phyloP scores from a whole-genome alignment of 495 filamentous ascomycete species.

The Lasiosphaeris hirsuta region DNA sequence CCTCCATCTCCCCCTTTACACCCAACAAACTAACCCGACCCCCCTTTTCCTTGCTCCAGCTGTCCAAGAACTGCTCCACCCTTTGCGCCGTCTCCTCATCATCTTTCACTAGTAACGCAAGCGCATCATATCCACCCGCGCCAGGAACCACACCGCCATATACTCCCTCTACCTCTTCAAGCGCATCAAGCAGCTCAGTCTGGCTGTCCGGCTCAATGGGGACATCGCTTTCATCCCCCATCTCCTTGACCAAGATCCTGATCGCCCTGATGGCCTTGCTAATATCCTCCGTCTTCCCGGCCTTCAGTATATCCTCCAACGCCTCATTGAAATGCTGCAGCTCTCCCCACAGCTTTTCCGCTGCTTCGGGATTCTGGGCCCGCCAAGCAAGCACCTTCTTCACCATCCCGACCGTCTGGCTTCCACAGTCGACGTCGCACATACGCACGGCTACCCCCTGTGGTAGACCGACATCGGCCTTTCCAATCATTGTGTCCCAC shows the following conservation, averaged over 20 bases:
- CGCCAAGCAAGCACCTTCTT: conserved; percentile 85
- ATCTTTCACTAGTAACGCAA: conserved; percentile 76
- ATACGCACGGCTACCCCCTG: conserved; percentile 76
- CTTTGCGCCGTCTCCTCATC: conserved; percentile 61
- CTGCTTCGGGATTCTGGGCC: conserved; percentile 60
- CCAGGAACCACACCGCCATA: conserved; percentile 91
- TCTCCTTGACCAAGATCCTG: conserved; percentile 60
- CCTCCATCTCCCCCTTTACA: conserved; percentile 85
- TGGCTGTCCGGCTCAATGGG: conserved; percentile 88
- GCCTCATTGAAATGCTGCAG: conserved; percentile 72
- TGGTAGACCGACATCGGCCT: conserved; percentile 67
- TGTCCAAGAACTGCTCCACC: conserved; percentile 58
- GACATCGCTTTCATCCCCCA: conserved; percentile 72
- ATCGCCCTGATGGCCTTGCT: conserved; percentile 36
- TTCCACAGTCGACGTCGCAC: conserved; percentile 94
- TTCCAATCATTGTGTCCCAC: conserved; percentile 77
- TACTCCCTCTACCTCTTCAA: conserved; percentile 70
- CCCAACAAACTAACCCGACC: conserved; percentile 72
- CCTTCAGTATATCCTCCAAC: conserved; percentile 59
- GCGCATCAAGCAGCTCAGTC: conserved; percentile 75
- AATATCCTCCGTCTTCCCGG: conserved; percentile 38
- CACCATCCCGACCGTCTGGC: conserved; percentile 92
- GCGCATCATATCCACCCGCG: conserved; percentile 90
- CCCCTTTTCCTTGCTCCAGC: conserved; percentile 65
- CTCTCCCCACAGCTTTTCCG: conserved; percentile 65